phyloP scores from a whole-genome alignment of 129 eudicot genomes.

The Flaveria brownii region DNA sequence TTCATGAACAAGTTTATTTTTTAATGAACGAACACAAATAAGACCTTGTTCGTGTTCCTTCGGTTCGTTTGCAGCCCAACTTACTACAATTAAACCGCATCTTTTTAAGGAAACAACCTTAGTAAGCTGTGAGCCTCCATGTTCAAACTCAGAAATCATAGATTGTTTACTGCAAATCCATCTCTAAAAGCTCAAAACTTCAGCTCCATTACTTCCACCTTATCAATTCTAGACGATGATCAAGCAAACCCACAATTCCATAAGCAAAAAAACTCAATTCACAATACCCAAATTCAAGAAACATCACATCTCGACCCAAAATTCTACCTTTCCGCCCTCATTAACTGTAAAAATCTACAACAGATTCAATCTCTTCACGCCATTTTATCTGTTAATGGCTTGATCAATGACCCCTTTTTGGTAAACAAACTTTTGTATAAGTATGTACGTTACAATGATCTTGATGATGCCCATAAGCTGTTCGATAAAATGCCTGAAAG shows the following conservation, averaged over 20 bases:
- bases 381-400: slow-evolving; percentile 43
- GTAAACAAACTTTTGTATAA: slow-evolving; percentile 50
- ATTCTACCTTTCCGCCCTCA: slow-evolving; percentile 42
- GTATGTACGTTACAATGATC: slow-evolving; percentile 37
- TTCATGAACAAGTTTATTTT: no score
- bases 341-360: slow-evolving; percentile 39
- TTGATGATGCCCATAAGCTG: slow-evolving; percentile 47
- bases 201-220: slow-evolving; percentile 29
- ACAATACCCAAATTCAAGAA: slow-evolving; percentile 28
- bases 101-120: background rate
- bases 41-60: no score
- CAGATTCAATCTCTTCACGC: slow-evolving; percentile 49
- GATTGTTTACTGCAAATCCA: slow-evolving; percentile 1
- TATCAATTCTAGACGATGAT: slow-evolving; percentile 17
- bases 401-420: slow-evolving; percentile 35
- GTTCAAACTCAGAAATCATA: slow-evolving; percentile 34
- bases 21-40: no score
- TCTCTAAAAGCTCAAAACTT: slow-evolving; percentile 22
- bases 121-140: slow-evolving; percentile 19
- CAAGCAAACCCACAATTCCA: slow-evolving; percentile 19
- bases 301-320: slow-evolving; percentile 36
- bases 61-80: no score
- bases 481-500: slow-evolving; percentile 52
- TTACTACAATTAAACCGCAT: no score
- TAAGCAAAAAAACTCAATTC: slow-evolving; percentile 29